phyloP scores from a whole-genome alignment of 1,284 basidiomycete species.

The Leccinum colubrinum region DNA sequence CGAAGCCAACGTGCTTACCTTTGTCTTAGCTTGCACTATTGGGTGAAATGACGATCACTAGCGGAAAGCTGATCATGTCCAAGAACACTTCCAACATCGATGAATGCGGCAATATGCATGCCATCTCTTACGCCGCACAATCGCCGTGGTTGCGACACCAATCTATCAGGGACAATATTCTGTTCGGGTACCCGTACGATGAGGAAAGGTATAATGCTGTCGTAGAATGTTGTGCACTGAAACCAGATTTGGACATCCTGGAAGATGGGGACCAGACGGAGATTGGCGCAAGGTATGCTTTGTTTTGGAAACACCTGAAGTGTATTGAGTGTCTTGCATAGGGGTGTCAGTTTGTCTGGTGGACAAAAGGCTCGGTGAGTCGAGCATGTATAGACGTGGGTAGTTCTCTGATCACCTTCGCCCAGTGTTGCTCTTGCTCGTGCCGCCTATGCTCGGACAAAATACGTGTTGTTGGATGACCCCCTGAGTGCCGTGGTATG shows the following conservation, averaged over 20 bases:
- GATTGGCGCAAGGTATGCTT: slow-evolving; percentile 33
- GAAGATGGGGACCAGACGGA: slow-evolving; percentile 40
- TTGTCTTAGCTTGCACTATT: slow-evolving; percentile 30
- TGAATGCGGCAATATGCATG: slow-evolving; percentile 42
- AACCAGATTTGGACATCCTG: slow-evolving; percentile 50
- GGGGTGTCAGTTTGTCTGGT: slow-evolving; percentile 49
- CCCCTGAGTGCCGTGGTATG: slow-evolving; percentile 54
- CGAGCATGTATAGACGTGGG: neutral
- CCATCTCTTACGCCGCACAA: slow-evolving; percentile 60
- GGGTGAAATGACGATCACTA: slow-evolving; percentile 32
- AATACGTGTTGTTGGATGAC: slow-evolving; percentile 57
- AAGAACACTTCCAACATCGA: slow-evolving; percentile 41
- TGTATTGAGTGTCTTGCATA: slow-evolving; percentile 10
- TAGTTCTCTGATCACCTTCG: neutral
- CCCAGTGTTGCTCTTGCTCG: slow-evolving; percentile 54
- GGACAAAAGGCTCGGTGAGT: slow-evolving; percentile 51
- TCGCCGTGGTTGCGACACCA: slow-evolving; percentile 58
- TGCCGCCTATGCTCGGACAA: slow-evolving; percentile 51
- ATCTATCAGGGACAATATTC: slow-evolving; percentile 44
- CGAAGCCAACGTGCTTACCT: neutral
- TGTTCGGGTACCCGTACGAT: slow-evolving; percentile 45
- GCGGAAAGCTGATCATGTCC: slow-evolving; percentile 37
- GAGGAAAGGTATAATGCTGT: slow-evolving; percentile 41
- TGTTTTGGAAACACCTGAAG: neutral
- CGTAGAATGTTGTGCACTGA: slow-evolving; percentile 62